A percentile compares a stretch with the other conserved stretches of the same genome.
Conservation (phyloP, 2,329 filamentous ascomycete species). For the Colletotrichum sidae region DNA sequence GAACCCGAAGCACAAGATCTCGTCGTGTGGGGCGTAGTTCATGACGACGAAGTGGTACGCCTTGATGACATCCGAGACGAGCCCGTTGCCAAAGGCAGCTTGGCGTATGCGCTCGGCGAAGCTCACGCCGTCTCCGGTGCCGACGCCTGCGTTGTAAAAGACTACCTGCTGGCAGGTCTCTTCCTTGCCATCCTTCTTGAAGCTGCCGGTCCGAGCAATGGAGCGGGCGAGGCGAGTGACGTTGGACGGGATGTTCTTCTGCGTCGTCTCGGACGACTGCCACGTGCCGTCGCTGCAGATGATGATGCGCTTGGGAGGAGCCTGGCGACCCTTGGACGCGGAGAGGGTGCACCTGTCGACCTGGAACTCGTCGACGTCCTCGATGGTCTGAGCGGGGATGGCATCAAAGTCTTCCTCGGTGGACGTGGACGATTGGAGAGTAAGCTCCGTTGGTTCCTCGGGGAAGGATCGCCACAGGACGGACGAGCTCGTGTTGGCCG, state of each 20-base stretch:
- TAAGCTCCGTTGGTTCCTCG: background rate
- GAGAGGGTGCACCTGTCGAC: background rate
- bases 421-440: too few species aligned
- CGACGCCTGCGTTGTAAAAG: slow-evolving; percentile 2
- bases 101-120: background rate
- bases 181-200: background rate
- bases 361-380: background rate
- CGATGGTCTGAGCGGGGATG: background rate
- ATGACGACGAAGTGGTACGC: slow-evolving; percentile 52
- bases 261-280: slow-evolving; percentile 24
- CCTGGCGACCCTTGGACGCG: background rate
- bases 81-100: slow-evolving; percentile 10
- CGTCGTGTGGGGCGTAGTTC: slow-evolving; percentile 51
- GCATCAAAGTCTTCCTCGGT: background rate
- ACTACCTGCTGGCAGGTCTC: background rate
- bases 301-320: slow-evolving; percentile 26
- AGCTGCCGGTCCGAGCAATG: background rate
- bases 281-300: slow-evolving; percentile 34
- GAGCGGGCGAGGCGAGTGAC: slow-evolving; percentile 12
- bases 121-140: slow-evolving; percentile 1
- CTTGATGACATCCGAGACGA: slow-evolving; percentile 40
- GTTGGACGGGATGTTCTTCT: slow-evolving; percentile 20
- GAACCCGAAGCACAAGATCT: slow-evolving; percentile 52
- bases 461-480: background rate
- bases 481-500: background rate